Evolutionary conservation across 2,329 filamentous ascomycete genomes (phyloP).

Genomic region (Ophiostoma australiae): DNA sequence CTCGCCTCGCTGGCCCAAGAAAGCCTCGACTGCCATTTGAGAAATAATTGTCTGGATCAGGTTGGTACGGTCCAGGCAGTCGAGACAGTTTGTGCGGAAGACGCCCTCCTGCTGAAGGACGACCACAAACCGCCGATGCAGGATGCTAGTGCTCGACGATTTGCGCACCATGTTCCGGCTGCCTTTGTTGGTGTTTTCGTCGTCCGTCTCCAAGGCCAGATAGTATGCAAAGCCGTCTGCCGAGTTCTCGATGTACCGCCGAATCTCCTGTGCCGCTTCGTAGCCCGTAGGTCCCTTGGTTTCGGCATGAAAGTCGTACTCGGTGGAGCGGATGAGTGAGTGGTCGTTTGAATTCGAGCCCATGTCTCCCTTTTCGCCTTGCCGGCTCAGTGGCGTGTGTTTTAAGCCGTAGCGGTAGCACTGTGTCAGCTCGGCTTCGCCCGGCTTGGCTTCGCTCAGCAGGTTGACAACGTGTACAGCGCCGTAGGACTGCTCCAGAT

Average conservation of each 20-base stretch:
- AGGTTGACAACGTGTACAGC: conserved; percentile 90
- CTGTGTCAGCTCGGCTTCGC: conserved; percentile 76
- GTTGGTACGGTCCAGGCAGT: conserved; percentile 94
- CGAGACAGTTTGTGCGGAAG: conserved; percentile 92
- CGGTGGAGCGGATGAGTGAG: conserved; percentile 70
- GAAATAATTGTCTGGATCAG: conserved; percentile 94
- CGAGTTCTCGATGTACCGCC: conserved; percentile 69
- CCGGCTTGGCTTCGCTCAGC: conserved; percentile 81
- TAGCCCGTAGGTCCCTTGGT: conserved; percentile 83
- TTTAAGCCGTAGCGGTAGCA: conserved; percentile 74
- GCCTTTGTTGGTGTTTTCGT: conserved; percentile 39
- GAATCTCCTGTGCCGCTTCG: conserved; percentile 82
- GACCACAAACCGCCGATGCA: conserved; percentile 51
- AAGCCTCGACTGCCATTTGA: conserved; percentile 83
- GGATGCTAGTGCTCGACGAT: conserved; percentile 23
- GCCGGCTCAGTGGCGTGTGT: conserved; percentile 58
- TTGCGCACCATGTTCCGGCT: conserved; percentile 13
- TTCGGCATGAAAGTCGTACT: conserved; percentile 96
- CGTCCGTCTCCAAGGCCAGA: conserved; percentile 66
- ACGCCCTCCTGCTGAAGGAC: conserved; percentile 91
- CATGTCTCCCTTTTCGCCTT: conserved; percentile 38
- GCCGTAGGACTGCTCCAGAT: conserved; percentile 80
- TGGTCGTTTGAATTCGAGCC: conserved; percentile 54
- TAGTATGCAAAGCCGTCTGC: conserved; percentile 91
- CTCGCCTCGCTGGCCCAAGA: conserved; percentile 67